Evolutionary conservation across 345 rosid species (phyloP).

Genomic region (Corchorus olitorius): DNA sequence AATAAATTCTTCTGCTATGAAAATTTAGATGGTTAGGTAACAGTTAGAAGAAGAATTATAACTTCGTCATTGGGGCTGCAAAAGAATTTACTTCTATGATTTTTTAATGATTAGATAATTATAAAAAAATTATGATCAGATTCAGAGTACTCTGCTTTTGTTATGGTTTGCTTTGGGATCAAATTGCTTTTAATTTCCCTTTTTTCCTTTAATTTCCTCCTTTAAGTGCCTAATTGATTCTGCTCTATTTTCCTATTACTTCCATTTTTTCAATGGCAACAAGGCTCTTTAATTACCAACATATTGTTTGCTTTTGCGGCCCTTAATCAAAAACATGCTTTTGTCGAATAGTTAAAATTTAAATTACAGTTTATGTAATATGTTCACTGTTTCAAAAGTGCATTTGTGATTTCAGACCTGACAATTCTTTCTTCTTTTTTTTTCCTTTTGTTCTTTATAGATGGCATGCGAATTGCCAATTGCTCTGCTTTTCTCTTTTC

Average conservation of each 20-base stretch:
- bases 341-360: conserved; percentile 8
- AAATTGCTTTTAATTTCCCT: no score
- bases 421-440: neutral
- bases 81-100: no score
- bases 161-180: neutral
- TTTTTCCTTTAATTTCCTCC: neutral
- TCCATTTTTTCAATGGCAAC: neutral
- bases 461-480: neutral
- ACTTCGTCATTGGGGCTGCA: no score
- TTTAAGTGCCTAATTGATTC: neutral
- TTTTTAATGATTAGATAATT: no score
- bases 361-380: neutral
- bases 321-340: conserved; percentile 2
- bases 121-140: neutral
- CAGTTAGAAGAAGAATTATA: neutral
- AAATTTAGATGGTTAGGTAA: neutral
- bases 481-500: neutral
- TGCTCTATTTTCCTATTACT: neutral
- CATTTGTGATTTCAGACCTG: conserved; percentile 3
- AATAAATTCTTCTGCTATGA: neutral
- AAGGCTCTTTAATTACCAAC: neutral
- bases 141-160: neutral
- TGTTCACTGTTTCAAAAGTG: conserved; percentile 17
- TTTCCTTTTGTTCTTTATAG: neutral
- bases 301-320: conserved; percentile 7